Percentiles rank a stretch among this genome's conserved stretches.
These are phyloP conservation scores for Ascochyta clinopodiicola DNA, from an alignment of 2,329 filamentous ascomycete genomes.

Conservation along the genomic window DNA sequence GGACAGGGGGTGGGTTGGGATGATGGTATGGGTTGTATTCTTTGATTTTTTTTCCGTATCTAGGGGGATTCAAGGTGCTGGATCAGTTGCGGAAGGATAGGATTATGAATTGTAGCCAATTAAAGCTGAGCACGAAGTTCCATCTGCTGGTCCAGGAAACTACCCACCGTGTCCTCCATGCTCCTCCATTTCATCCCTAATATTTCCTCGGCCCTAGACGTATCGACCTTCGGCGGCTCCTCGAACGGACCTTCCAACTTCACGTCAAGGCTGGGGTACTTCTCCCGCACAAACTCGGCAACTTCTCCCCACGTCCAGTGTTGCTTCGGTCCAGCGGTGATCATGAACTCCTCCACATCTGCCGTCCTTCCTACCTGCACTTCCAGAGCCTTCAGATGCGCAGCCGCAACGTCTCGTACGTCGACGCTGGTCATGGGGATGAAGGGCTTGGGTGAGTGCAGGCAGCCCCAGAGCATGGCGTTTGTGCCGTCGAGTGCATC, in stretches of 20 bases:
- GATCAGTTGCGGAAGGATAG: too few relatives aligned
- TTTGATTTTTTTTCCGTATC: too few relatives aligned
- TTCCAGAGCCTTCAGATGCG: constrained; percentile 29
- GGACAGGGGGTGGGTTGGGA: too few relatives aligned
- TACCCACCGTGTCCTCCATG: constrained; percentile 16
- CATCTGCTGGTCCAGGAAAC: constrained; percentile 2
- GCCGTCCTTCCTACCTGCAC: not conserved
- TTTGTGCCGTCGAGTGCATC: constrained; percentile 28
- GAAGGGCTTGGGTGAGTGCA: constrained; percentile 16
- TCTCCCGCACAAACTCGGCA: constrained; percentile 18
- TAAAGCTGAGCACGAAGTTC: not conserved
- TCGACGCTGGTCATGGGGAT: constrained; percentile 26
- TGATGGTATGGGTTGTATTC: too few relatives aligned
- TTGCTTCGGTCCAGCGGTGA: constrained; percentile 6
- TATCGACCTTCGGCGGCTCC: constrained; percentile 13
- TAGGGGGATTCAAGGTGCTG: too few relatives aligned
- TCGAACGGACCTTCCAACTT: constrained; percentile 13
- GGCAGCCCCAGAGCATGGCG: constrained; percentile 20
- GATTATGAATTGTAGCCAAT: not conserved
- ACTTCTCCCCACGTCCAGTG: constrained; percentile 24
- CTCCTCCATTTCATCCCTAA: constrained; percentile 22
- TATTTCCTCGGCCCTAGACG: constrained; percentile 19
- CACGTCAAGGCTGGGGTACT: constrained; percentile 20
- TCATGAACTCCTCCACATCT: constrained; percentile 6
- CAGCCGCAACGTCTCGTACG: constrained; percentile 35